Conservation (phyloP, 2,329 filamentous ascomycete species). For the Trichoderma simmonsii region DNA sequence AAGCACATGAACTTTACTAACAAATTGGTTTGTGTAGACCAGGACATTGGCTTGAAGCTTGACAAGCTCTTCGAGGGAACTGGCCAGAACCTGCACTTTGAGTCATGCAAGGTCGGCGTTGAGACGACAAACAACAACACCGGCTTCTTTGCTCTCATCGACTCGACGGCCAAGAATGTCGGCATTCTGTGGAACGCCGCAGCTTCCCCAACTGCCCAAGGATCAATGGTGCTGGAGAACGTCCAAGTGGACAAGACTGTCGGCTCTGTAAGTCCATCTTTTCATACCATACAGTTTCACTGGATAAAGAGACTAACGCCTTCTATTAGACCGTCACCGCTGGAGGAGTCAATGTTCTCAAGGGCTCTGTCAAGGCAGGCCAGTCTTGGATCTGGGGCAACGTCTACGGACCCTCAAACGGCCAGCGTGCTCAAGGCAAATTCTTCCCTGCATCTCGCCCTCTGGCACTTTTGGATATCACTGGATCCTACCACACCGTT, state of each 20-base stretch:
- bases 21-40: not conserved
- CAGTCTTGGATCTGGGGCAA: constrained; percentile 23
- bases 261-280: constrained; percentile 22
- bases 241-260: constrained; percentile 28
- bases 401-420: constrained; percentile 16
- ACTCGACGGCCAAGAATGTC: constrained; percentile 29
- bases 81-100: constrained; percentile 29
- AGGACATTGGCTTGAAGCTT: constrained; percentile 29
- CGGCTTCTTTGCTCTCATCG: constrained; percentile 30
- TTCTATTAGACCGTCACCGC: constrained; percentile 27
- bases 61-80: constrained; percentile 28
- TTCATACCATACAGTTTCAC: too few relatives aligned
- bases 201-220: constrained; percentile 26
- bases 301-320: not conserved
- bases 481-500: constrained; percentile 16
- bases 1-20: not conserved
- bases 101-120: constrained; percentile 30
- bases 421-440: constrained; percentile 21
- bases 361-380: constrained; percentile 18
- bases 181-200: constrained; percentile 27
- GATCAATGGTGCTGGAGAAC: constrained; percentile 31
- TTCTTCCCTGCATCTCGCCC: constrained; percentile 18
- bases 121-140: constrained; percentile 28
- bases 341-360: constrained; percentile 29
- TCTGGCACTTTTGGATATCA: constrained; percentile 13